phyloP scores from a whole-genome alignment of 768 basidiomycete genomes.

The Dioszegia crocea region DNA sequence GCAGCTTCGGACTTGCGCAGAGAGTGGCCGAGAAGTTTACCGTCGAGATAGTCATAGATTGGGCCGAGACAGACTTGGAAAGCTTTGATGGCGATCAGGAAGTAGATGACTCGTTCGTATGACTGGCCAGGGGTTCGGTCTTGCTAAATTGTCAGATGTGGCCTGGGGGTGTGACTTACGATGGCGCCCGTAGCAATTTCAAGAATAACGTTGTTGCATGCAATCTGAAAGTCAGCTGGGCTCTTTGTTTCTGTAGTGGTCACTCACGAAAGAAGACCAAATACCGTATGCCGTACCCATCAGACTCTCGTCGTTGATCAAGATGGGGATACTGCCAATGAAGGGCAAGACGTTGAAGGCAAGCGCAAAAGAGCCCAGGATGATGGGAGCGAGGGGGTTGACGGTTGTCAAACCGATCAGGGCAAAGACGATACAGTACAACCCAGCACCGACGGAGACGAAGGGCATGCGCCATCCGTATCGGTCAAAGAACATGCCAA shows the following conservation, averaged over 20 bases:
- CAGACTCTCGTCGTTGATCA: constrained; percentile 33
- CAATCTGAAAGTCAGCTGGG: constrained; percentile 8
- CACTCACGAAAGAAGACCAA: constrained; percentile 42
- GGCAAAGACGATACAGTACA: constrained; percentile 42
- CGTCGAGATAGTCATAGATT: constrained; percentile 38
- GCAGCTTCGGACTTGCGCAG: constrained; percentile 24
- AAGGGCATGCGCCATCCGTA: constrained; percentile 44
- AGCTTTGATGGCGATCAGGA: constrained; percentile 40
- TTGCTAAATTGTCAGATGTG: constrained; percentile 22
- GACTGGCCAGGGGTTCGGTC: constrained; percentile 23
- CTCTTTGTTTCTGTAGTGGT: background rate
- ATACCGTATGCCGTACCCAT: constrained; percentile 44
- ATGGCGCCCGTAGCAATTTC: constrained; percentile 46
- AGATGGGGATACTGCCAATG: constrained; percentile 41
- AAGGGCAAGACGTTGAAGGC: constrained; percentile 42
- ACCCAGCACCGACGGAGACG: constrained; percentile 37
- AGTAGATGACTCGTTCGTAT: constrained; percentile 44
- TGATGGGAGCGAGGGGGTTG: constrained; percentile 42
- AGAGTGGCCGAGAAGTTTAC: constrained; percentile 35
- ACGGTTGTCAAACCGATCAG: constrained; percentile 45
- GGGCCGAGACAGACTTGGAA: constrained; percentile 31
- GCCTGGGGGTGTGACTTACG: constrained; percentile 12
- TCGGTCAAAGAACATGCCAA: constrained; percentile 44
- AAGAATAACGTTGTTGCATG: constrained; percentile 31
- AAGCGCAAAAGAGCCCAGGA: constrained; percentile 38